These are phyloP conservation scores for Dryas alaskensis DNA, from an alignment of 306 rosid species.

Conservation along the genomic window DNA sequence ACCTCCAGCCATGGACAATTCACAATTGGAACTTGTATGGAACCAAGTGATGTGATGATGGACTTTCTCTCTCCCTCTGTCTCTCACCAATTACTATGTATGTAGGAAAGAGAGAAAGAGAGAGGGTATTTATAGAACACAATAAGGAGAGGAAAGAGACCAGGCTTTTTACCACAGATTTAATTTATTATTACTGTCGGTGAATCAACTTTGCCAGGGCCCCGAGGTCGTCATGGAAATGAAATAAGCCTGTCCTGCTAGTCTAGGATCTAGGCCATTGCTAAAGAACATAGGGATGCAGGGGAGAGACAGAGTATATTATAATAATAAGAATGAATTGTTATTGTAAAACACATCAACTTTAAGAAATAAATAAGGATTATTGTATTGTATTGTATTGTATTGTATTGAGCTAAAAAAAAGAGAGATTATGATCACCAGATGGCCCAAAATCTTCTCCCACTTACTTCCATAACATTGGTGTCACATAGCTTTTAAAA, in stretches of 20 bases:
- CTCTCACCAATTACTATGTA: too few relatives aligned
- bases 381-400: too few relatives aligned
- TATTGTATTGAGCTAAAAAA: too few relatives aligned
- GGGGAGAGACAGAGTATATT: not conserved
- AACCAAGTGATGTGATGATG: not conserved
- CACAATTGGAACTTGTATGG: not conserved
- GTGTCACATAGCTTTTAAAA: too few relatives aligned
- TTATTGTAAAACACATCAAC: not conserved
- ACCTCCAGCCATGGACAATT: slow-evolving; percentile 29
- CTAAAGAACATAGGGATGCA: slow-evolving; percentile 2
- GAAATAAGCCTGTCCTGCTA: slow-evolving; percentile 6
- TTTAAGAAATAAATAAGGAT: not conserved
- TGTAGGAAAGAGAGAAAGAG: not conserved
- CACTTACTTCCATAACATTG: too few relatives aligned
- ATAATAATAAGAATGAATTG: not conserved
- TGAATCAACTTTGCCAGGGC: slow-evolving; percentile 15
- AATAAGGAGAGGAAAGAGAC: too few relatives aligned
- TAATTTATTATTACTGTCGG: slow-evolving; percentile 8
- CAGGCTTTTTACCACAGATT: too few relatives aligned
- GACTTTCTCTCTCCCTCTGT: too few relatives aligned
- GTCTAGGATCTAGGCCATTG: not conserved
- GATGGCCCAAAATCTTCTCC: too few relatives aligned
- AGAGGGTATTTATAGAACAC: not conserved
- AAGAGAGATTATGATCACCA: too few relatives aligned
- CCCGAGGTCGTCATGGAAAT: slow-evolving; percentile 4